Conservation (phyloP, 2,329 filamentous ascomycete genomes). For the Aureobasidium uvarum region DNA sequence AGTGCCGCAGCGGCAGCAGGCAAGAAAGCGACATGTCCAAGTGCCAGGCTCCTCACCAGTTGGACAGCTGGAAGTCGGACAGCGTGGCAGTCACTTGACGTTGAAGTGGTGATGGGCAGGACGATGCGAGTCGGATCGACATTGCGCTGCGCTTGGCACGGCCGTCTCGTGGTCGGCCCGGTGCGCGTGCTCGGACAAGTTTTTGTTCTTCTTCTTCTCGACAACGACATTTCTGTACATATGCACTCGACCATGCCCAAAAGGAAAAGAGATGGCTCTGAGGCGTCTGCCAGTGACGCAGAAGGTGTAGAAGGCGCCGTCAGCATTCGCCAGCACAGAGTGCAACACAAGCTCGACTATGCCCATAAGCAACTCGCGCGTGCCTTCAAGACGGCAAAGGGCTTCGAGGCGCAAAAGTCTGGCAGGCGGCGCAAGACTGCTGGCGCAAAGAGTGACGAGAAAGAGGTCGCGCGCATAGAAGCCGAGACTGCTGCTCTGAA, state of each 20-base stretch:
- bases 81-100: constrained; percentile 24
- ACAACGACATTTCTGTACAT: constrained; percentile 9
- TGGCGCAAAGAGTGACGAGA: constrained; percentile 45
- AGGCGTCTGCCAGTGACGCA: constrained; percentile 23
- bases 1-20: not conserved
- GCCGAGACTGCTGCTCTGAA: constrained; percentile 61
- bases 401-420: constrained; percentile 74
- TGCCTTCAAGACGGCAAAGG: constrained; percentile 69
- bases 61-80: not conserved
- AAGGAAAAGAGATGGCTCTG: constrained; percentile 35
- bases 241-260: constrained; percentile 34
- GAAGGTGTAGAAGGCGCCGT: constrained; percentile 31
- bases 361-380: constrained; percentile 61
- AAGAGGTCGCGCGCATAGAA: constrained; percentile 59
- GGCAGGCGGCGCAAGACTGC: constrained; percentile 61
- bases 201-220: constrained; percentile 4
- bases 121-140: constrained; percentile 12
- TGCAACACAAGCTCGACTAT: constrained; percentile 53
- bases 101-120: constrained; percentile 13
- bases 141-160: not conserved
- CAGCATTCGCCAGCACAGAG: constrained; percentile 43
- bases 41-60: not conserved
- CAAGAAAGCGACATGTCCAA: constrained; percentile 21
- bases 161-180: constrained; percentile 10
- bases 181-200: constrained; percentile 11